These are phyloP conservation scores for Baorangia bicolor DNA, from an alignment of 768 basidiomycete species.

Conservation along the genomic window DNA sequence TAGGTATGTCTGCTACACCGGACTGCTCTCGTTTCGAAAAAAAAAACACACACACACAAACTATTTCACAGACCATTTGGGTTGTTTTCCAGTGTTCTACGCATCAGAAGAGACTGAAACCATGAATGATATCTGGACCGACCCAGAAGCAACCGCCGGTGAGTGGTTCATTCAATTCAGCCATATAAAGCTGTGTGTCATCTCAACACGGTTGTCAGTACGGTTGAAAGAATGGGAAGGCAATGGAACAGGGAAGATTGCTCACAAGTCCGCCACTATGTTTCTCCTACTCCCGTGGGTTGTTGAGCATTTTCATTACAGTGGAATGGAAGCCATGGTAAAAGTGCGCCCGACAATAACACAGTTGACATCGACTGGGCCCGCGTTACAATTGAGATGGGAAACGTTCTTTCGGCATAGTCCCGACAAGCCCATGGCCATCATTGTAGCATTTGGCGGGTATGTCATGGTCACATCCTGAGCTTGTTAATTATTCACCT, in stretches of 20 bases:
- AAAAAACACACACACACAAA: too few relatives aligned
- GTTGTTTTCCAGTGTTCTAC: slow-evolving; percentile 32
- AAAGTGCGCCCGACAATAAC: slow-evolving; percentile 50
- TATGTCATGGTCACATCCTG: too few relatives aligned
- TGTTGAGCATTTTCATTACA: slow-evolving; percentile 19
- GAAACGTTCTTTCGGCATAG: slow-evolving; percentile 45
- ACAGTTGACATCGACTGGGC: slow-evolving; percentile 47
- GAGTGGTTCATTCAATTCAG: slow-evolving; percentile 16
- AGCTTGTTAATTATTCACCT: too few relatives aligned
- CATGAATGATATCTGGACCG: slow-evolving; percentile 44
- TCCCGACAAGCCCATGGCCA: slow-evolving; percentile 55
- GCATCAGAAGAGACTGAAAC: slow-evolving; percentile 44
- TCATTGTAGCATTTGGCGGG: too few relatives aligned
- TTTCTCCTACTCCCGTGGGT: background rate
- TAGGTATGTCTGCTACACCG: slow-evolving; percentile 23
- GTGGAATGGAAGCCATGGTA: slow-evolving; percentile 53
- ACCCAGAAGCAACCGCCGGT: slow-evolving; percentile 40
- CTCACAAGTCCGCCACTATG: slow-evolving; percentile 47
- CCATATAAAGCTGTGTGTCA: too few relatives aligned
- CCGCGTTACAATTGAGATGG: slow-evolving; percentile 50
- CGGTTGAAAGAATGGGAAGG: slow-evolving; percentile 32
- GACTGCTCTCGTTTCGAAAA: too few relatives aligned
- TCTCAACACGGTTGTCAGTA: slow-evolving; percentile 18
- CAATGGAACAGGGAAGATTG: slow-evolving; percentile 46
- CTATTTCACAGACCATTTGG: slow-evolving; percentile 31